These are phyloP conservation scores for Dendrobium officinale DNA, from an alignment of 106 monocot species.

Conservation along the genomic window DNA sequence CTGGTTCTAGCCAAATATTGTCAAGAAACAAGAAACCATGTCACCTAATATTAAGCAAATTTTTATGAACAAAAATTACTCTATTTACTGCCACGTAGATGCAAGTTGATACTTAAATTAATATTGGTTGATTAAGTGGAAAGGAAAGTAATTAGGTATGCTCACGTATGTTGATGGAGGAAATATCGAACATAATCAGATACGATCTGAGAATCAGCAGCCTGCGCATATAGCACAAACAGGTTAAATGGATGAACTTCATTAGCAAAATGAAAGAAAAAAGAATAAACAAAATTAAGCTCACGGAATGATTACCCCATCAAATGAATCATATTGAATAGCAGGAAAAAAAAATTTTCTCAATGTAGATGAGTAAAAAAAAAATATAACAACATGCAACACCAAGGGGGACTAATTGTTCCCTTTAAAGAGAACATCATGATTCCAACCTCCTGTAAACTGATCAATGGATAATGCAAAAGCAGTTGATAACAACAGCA, in stretches of 20 bases:
- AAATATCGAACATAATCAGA: conserved; percentile 91
- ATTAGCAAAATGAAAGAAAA: background rate
- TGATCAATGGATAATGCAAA: background rate
- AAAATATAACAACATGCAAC: background rate
- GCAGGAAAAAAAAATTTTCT: background rate
- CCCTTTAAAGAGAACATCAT: background rate
- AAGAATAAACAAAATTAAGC: background rate
- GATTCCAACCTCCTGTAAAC: background rate
- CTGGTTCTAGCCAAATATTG: background rate
- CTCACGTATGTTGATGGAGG: conserved; percentile 86
- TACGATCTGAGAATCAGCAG: conserved; percentile 80
- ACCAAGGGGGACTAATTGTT: background rate
- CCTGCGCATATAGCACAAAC: conserved; percentile 29
- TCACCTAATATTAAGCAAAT: background rate
- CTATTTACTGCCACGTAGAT: background rate
- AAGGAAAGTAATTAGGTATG: background rate
- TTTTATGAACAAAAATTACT: background rate
- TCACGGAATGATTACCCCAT: background rate
- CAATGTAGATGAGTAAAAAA: background rate
- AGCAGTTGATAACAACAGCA: background rate
- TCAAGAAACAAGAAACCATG: background rate
- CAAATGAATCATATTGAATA: background rate
- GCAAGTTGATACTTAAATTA: background rate
- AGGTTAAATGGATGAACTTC: background rate
- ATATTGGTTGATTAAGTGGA: background rate